phyloP scores from a whole-genome alignment of 495 filamentous ascomycete genomes.

The Articulospora tetracladia region DNA sequence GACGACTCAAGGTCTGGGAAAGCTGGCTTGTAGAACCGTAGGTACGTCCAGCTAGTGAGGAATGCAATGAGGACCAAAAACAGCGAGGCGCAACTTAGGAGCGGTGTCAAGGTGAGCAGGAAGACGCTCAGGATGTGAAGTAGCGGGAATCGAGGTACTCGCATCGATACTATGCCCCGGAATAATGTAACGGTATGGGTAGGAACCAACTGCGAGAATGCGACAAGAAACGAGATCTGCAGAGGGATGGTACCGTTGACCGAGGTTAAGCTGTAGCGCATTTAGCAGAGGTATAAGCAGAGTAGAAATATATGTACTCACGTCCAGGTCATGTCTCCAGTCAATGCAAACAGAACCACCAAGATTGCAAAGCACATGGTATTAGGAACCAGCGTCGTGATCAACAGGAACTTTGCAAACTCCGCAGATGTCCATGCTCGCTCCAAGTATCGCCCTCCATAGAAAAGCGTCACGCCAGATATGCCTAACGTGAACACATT shows the following conservation, averaged over 20 bases:
- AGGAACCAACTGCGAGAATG: conserved; percentile 96
- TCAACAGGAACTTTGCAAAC: conserved; percentile 84
- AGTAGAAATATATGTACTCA: conserved; percentile 45
- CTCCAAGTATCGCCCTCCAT: conserved; percentile 93
- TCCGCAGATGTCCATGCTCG: conserved; percentile 93
- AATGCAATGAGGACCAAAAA: conserved; percentile 80
- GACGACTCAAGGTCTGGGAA: conserved; percentile 58
- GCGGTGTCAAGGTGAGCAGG: conserved; percentile 68
- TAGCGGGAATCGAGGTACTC: conserved; percentile 86
- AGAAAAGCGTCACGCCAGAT: conserved; percentile 78
- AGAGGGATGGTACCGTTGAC: conserved; percentile 86
- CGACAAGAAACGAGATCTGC: conserved; percentile 92
- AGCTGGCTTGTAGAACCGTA: conserved; percentile 84
- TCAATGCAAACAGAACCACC: conserved; percentile 66
- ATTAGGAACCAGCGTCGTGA: conserved; percentile 78
- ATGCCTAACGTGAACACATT: conserved; percentile 85
- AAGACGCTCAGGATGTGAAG: conserved; percentile 77
- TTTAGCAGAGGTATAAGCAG: not conserved
- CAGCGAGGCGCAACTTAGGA: conserved; percentile 82
- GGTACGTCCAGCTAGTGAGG: conserved; percentile 88
- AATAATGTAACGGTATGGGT: conserved; percentile 97
- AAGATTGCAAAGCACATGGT: conserved; percentile 66
- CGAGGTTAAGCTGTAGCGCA: conserved; percentile 55
- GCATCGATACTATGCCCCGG: conserved; percentile 79
- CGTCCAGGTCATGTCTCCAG: conserved; percentile 63